Base-by-base conservation (phyloP, 1,284 basidiomycete genomes). In the Xerocomus amazonicus region DNA sequence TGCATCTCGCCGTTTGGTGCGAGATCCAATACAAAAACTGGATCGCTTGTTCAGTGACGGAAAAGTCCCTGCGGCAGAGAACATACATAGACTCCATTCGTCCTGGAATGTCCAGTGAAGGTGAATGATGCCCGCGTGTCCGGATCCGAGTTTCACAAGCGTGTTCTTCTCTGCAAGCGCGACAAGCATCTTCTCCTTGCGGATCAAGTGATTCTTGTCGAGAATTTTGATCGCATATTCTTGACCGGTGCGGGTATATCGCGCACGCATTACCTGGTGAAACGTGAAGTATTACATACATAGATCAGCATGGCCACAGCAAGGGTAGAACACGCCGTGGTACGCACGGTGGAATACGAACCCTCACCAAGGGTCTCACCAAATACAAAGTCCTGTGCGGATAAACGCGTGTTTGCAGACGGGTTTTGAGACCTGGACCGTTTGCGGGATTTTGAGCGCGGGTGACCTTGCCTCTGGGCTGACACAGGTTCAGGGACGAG, bases 1-100 rank as follows among this genome's bases (percentile, higher is more conserved):
- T 95, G 84, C 59, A 97, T 78, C 66, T 97, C 94, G 33, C 93
- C 94, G 63, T 96, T 94, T n/a, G 77, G 75, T 0, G 90, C 92
- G 13, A 93, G 76, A 66, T 97, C 93, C 53, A 97, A 76, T 0
- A 95, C 92, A 59, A 95, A 97, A 70, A 92, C 93, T 96, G 59
- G 51, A 52, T 27, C 26, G 10, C 1, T 3, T 28, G 1, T 28
- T 55, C 42, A 55, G 52, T 13, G 45, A 17, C 28, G 47, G 31
- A 44, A n/a, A 28, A 45, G 19, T 14, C 26, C 4, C 17, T 12
- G 36, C 16, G 19, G 35, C 6, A 43, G 44, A 27, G 19, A 44
- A 53, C 48, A 38, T 41, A 93, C 90, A 95, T 46, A 94, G 73
- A 66, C 86, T 87, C 73, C 80, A 84, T 23, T 83, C 77, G 63